These are phyloP conservation scores for Coemansia erecta DNA, from an alignment of 192 early-diverging fungal genomes.

Conservation along the genomic window DNA sequence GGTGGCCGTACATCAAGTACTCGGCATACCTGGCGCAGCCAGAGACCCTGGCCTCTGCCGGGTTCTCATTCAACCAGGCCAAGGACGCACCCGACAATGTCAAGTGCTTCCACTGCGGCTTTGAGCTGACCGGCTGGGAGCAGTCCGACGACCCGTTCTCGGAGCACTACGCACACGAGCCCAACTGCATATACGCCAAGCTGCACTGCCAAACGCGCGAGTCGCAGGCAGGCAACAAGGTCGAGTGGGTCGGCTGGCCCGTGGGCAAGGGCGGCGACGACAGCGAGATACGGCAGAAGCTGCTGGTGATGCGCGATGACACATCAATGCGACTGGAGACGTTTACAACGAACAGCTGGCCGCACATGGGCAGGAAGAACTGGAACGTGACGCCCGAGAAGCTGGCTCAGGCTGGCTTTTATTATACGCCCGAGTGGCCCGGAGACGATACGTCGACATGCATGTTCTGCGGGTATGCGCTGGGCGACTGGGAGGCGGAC, in stretches of 20 bases:
- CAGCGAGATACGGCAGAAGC: slow-evolving; percentile 1
- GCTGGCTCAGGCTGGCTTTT: slow-evolving; percentile 49
- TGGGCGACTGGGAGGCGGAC: slow-evolving; percentile 52
- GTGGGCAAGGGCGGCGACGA: slow-evolving; percentile 7
- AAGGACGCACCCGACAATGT: slow-evolving; percentile 51
- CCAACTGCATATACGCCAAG: slow-evolving; percentile 41
- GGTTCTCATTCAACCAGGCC: slow-evolving; percentile 52
- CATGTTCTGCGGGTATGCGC: slow-evolving; percentile 45
- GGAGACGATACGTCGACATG: slow-evolving; percentile 50
- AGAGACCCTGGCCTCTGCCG: slow-evolving; percentile 46
- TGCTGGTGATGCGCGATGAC: slow-evolving; percentile 22
- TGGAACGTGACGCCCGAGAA: slow-evolving; percentile 49
- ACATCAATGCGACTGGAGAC: slow-evolving; percentile 22
- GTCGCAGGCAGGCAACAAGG: slow-evolving; percentile 19
- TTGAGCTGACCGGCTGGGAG: slow-evolving; percentile 54
- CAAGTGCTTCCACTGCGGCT: slow-evolving; percentile 52
- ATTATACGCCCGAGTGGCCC: slow-evolving; percentile 43
- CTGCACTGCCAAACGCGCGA: slow-evolving; percentile 41
- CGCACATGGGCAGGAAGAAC: slow-evolving; percentile 29
- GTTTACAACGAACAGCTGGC: slow-evolving; percentile 35
- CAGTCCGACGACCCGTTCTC: slow-evolving; percentile 50
- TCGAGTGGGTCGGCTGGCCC: slow-evolving; percentile 40
- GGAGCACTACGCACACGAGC: slow-evolving; percentile 43
- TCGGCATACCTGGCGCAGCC: slow-evolving; percentile 41
- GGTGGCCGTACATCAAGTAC: slow-evolving; percentile 49